A percentile compares a stretch with the other conserved stretches of the same genome.
Conservation (phyloP, 306 rosid species). For the Cotoneaster glaucophyllus region DNA sequence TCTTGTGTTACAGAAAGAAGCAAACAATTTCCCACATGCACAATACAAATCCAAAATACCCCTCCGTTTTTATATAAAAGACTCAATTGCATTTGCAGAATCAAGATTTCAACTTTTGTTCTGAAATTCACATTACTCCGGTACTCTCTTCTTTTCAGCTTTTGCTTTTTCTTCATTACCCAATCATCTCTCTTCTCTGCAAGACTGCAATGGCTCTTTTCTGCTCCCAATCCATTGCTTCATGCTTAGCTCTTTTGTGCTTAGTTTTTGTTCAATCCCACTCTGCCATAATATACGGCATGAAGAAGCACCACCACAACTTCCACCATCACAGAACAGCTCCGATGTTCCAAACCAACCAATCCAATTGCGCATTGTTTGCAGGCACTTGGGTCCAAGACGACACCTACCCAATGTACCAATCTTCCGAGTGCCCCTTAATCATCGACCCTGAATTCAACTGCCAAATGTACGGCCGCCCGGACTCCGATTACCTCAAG, state of each 20-base stretch:
- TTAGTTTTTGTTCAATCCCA: conserved; percentile 33
- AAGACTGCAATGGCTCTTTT: conserved; percentile 45
- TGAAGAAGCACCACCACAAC: conserved; percentile 53
- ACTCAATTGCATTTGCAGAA: background rate
- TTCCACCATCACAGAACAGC: conserved; percentile 38
- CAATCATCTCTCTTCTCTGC: background rate
- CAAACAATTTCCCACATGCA: conserved; percentile 4
- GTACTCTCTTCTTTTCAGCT: conserved; percentile 12
- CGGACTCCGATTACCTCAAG: conserved; percentile 75
- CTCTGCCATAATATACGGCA: conserved; percentile 50
- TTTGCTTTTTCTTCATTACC: conserved; percentile 2
- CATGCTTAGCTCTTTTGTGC: conserved; percentile 24
- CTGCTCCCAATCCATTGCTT: conserved; percentile 10
- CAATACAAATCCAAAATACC: conserved; percentile 24
- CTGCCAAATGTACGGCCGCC: conserved; percentile 88
- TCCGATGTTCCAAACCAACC: conserved; percentile 70
- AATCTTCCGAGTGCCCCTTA: conserved; percentile 56
- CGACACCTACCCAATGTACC: conserved; percentile 70
- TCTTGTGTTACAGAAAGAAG: fast-evolving
- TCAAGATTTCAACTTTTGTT: background rate
- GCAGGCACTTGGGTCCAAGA: conserved; percentile 84
- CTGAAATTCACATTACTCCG: background rate
- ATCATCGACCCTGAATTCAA: conserved; percentile 82
- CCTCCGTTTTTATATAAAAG: background rate
- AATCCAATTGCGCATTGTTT: conserved; percentile 65